phyloP scores from a whole-genome alignment of 768 basidiomycete species.

The Termitomyces sp. region DNA sequence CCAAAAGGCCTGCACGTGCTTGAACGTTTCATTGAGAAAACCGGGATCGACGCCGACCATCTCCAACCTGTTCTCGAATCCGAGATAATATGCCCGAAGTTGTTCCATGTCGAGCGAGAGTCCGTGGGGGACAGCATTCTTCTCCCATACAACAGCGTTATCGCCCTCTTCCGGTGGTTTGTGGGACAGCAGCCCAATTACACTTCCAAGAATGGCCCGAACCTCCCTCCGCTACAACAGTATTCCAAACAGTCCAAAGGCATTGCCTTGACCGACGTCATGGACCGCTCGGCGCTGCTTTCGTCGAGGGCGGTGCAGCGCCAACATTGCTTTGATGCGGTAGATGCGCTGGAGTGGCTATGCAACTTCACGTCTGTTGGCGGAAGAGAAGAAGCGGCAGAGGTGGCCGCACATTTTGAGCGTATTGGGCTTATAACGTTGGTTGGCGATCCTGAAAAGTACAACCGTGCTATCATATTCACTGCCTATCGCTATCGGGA shows the following conservation, averaged over 20 bases:
- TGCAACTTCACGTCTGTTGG: conserved; percentile 76
- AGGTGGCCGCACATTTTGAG: conserved; percentile 77
- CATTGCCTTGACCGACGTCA: neutral
- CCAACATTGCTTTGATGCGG: conserved; percentile 56
- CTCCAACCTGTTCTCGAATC: conserved; percentile 62
- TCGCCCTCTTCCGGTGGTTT: conserved; percentile 71
- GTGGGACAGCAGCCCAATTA: conserved; percentile 66
- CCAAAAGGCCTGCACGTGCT: conserved; percentile 71
- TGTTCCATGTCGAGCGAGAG: conserved; percentile 74
- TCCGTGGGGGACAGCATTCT: conserved; percentile 75
- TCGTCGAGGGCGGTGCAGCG: conserved; percentile 2
- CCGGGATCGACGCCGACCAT: conserved; percentile 26
- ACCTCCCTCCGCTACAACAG: conserved; percentile 11
- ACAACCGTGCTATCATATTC: conserved; percentile 60
- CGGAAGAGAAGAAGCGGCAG: conserved; percentile 75
- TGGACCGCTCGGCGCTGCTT: conserved; percentile 1
- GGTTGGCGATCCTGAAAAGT: conserved; percentile 60
- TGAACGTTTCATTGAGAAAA: conserved; percentile 70
- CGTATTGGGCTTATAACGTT: conserved; percentile 65
- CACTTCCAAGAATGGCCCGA: conserved; percentile 26
- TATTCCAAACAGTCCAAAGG: conserved; percentile 8
- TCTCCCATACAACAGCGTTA: conserved; percentile 63
- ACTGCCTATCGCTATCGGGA: conserved; percentile 31
- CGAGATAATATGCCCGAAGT: conserved; percentile 75
- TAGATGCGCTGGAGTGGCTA: conserved; percentile 72